Evolutionary conservation across 768 basidiomycete species (phyloP).

Genomic region (Saitozyma sp.): DNA sequence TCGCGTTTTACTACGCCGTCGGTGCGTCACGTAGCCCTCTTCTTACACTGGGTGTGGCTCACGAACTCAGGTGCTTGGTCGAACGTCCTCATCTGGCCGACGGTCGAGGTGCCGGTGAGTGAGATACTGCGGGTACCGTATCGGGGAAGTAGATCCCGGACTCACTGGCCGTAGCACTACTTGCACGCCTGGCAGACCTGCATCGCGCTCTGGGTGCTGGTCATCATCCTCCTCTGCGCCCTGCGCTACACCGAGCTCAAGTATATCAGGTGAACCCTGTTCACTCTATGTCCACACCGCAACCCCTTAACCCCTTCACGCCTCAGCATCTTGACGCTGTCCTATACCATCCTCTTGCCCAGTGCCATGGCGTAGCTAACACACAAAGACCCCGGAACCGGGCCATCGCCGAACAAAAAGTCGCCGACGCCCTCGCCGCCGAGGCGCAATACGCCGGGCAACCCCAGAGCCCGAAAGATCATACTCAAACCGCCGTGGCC

Average conservation of each 20-base stretch:
- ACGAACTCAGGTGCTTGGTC: conserved; percentile 32
- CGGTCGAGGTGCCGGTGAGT: conserved; percentile 31
- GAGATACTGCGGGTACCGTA: neutral
- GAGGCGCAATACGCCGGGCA: neutral
- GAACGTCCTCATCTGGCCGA: conserved; percentile 44
- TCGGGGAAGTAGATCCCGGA: too few relatives aligned
- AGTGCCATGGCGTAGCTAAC: too few relatives aligned
- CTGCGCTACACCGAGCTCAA: conserved; percentile 39
- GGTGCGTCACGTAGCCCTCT: conserved; percentile 9
- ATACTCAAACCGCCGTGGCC: too few relatives aligned
- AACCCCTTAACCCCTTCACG: too few relatives aligned
- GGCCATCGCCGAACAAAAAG: neutral
- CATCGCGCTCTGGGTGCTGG: conserved; percentile 38
- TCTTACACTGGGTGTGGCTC: neutral
- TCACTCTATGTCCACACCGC: too few relatives aligned
- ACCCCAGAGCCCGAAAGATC: too few relatives aligned
- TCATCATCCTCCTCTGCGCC: conserved; percentile 28
- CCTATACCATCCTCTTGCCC: too few relatives aligned
- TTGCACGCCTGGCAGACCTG: conserved; percentile 37
- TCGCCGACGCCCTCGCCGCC: neutral
- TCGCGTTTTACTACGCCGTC: conserved; percentile 43
- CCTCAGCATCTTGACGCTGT: too few relatives aligned
- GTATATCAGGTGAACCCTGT: conserved; percentile 3
- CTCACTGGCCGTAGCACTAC: conserved; percentile 21
- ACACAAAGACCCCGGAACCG: conserved; percentile 4